These are phyloP conservation scores for Diaporthe eres DNA, from an alignment of 2,329 filamentous ascomycete genomes.

Conservation along the genomic window DNA sequence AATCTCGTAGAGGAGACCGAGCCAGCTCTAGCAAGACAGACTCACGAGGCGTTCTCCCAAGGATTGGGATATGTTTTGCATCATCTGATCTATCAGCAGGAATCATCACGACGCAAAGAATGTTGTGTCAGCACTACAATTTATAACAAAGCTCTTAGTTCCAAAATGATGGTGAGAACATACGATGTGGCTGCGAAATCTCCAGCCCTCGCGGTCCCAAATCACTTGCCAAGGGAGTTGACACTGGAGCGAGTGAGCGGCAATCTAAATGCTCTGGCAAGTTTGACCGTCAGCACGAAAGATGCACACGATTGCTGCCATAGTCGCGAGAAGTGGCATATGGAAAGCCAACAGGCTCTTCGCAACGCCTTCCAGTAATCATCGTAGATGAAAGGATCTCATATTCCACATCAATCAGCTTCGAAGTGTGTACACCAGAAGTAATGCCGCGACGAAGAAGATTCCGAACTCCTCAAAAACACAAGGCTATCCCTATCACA, in stretches of 20 bases:
- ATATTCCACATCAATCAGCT: neutral
- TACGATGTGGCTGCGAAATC: neutral
- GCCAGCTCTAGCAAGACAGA: neutral
- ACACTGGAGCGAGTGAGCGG: neutral
- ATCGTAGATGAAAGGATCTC: neutral
- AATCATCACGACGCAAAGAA: neutral
- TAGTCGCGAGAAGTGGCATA: neutral
- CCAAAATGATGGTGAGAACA: neutral
- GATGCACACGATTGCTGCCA: neutral
- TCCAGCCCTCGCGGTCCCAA: neutral
- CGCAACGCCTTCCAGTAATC: neutral
- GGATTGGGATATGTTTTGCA: neutral
- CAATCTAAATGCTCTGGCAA: neutral
- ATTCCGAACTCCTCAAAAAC: neutral
- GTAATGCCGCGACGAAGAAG: neutral
- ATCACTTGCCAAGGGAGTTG: no score
- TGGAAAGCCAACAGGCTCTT: no score
- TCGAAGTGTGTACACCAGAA: neutral
- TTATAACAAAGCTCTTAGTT: neutral
- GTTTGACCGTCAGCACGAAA: neutral
- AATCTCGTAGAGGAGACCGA: neutral
- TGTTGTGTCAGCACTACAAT: neutral
- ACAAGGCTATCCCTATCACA: constrained; percentile 4
- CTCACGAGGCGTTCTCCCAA: neutral
- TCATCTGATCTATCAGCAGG: neutral